Evolutionary conservation across 106 monocot species (phyloP).

Genomic region (Allium cepa): DNA sequence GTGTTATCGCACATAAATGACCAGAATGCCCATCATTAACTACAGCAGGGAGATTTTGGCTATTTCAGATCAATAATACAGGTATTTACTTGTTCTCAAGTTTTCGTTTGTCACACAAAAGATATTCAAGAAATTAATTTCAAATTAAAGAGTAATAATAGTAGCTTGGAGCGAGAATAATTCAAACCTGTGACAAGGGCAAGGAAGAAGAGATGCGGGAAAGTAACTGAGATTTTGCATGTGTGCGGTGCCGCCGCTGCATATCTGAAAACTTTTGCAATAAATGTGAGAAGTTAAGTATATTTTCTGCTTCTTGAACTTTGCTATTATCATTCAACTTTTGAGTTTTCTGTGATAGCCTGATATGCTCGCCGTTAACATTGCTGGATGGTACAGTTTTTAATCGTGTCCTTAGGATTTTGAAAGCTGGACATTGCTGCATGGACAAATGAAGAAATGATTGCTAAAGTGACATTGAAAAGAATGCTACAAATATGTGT

Average conservation of each 20-base stretch:
- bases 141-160: not conserved
- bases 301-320: constrained; percentile 26
- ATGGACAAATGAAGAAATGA: constrained; percentile 9
- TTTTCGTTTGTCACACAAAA: not conserved
- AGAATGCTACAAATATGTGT: not conserved
- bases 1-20: no score
- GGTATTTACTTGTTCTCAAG: not conserved
- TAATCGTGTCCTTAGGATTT: constrained; percentile 78
- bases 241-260: constrained; percentile 45
- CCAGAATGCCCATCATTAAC: no score
- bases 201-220: constrained; percentile 21
- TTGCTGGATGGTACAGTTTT: constrained; percentile 65
- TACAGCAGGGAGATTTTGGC: not conserved
- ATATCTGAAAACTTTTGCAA: constrained; percentile 57
- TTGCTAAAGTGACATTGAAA: not conserved
- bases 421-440: constrained; percentile 97
- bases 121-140: not conserved
- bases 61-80: not conserved
- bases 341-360: constrained; percentile 22
- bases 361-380: constrained; percentile 25
- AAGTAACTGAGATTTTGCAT: constrained; percentile 23
- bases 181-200: constrained; percentile 37
- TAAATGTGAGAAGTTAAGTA: constrained; percentile 49
- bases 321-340: constrained; percentile 18
- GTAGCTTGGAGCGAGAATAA: not conserved